Evolutionary conservation across 2,329 filamentous ascomycete species (phyloP), one percentile per base, ranked within the genome.

Genomic region (Talaromyces sp.): DNA sequence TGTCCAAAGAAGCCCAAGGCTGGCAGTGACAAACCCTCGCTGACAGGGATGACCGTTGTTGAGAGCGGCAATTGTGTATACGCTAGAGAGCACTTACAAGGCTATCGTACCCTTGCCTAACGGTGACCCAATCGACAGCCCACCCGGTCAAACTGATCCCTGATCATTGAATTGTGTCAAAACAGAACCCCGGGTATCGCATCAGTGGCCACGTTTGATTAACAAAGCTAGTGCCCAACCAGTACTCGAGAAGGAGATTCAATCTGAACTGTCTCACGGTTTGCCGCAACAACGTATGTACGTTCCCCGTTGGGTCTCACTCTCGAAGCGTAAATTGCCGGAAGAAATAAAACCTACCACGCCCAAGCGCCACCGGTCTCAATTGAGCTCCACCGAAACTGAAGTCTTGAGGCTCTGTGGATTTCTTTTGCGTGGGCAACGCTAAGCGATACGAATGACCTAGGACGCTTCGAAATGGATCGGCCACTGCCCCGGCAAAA

Each of bases 371-470:
- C 60, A 63, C 52, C 24, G 61, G 61, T 63, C 19, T 57, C 50
- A 45, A 39, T 48, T 45, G 37, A 16, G 37, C 24, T 63, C 48
- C 39, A 56, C 61, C 37, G 16, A 22, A 56, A 39, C 35, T 54
- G 60, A 62, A 41, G 37, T 41, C 48, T 47, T 57, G 61, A 63
- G 61, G 61, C 61, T 63, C 61, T 63, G 35, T 47, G 31, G 19
- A 35, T 13, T 31, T 27, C 16, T 31, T 3, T 11, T 50, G 27
- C 45, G 13, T 19, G 27, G 27, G 47, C 22, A 54, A 37, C 24
- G 45, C 19, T 52, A 52, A 41, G 13, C 60, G 47, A 43, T 41
- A 33, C 35, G 33, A 39, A 39, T 57, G 52, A 52, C 47, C 52
- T 33, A 54, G 22, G 33, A 11, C 35, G 27, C 11, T 41, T 31